Percentiles rank a stretch among this genome's conserved stretches.
These are phyloP conservation scores for Sporisorium reilianum DNA, from an alignment of 1,284 basidiomycete genomes.

Conservation along the genomic window DNA sequence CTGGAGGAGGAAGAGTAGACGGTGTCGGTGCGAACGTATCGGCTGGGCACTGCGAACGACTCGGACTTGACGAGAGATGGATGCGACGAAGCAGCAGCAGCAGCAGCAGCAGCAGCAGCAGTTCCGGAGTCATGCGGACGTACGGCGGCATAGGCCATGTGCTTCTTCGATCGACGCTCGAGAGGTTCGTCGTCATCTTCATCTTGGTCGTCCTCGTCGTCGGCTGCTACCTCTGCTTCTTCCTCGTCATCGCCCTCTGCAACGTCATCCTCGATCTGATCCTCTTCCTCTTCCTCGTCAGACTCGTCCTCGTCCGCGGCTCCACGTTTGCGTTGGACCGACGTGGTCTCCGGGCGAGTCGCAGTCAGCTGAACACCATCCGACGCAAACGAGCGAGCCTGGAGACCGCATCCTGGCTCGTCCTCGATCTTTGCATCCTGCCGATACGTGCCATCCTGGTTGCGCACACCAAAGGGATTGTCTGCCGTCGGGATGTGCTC, in stretches of 20 bases:
- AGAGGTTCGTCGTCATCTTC: slow-evolving; percentile 47
- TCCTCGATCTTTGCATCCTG: slow-evolving; percentile 46
- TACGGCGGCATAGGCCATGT: slow-evolving; percentile 23
- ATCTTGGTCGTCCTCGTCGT: slow-evolving; percentile 21
- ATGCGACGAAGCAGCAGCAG: background rate
- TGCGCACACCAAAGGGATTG: slow-evolving; percentile 37
- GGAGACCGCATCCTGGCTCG: slow-evolving; percentile 21
- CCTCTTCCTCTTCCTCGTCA: slow-evolving; percentile 36
- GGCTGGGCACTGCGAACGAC: slow-evolving; percentile 5
- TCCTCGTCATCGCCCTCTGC: slow-evolving; percentile 26
- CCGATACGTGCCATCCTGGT: slow-evolving; percentile 26
- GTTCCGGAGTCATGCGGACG: background rate
- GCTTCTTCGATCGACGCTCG: slow-evolving; percentile 29
- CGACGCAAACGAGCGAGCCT: slow-evolving; percentile 2
- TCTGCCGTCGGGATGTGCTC: slow-evolving; percentile 46
- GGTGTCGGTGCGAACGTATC: slow-evolving; percentile 19
- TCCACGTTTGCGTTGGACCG: background rate
- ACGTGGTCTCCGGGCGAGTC: background rate
- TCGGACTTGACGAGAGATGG: slow-evolving; percentile 2
- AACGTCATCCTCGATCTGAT: slow-evolving; percentile 33
- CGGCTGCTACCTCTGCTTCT: slow-evolving; percentile 10
- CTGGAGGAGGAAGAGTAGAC: slow-evolving; percentile 31
- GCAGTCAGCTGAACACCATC: background rate
- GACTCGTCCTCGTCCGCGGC: slow-evolving; percentile 20
- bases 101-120: too few relatives aligned